Base-by-base conservation (phyloP, 2,329 filamentous ascomycete species). In the Fusarium devonianum region DNA sequence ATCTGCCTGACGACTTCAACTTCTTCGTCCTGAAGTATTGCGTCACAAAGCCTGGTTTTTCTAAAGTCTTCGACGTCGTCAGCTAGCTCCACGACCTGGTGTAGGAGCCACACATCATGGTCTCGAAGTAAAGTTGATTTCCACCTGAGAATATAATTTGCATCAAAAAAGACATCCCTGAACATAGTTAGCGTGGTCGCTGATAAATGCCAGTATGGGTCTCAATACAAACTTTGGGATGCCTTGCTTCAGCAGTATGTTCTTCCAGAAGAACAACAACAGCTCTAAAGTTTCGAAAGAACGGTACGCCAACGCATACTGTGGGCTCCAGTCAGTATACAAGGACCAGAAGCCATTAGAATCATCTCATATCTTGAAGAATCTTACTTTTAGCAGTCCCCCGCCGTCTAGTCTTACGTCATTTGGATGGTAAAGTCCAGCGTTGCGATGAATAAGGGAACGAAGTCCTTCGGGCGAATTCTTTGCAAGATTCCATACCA, bases 161-260 rank as follows among this genome's bases (percentile, higher is more conserved):
- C 10, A n/a, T n/a, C n/a, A n/a, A n/a, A n/a, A n/a, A n/a, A n/a
- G n/a, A n/a, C n/a, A n/a, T n/a, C n/a, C 8, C 14, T 12, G 6
- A 14, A 16, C 18, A 22, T 18, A 28, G 13, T 33, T 7, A 12
- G 19, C 4, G 5, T 14, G 26, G n/a, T n/a, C n/a, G n/a, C n/a
- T n/a, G n/a, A n/a, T n/a, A n/a, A n/a, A n/a, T n/a, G n/a, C n/a
- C n/a, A n/a, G n/a, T n/a, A n/a, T n/a, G n/a, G n/a, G n/a, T n/a
- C n/a, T n/a, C 17, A 9, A 22, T 12, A 7, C 19, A 11, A 5
- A 51, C 48, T 37, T 11, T 10, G 41, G 12, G 6, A 46, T 19
- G 7, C 37, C 32, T 14, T 46, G 21, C 12, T 37, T 51, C 2
- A 25, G 30, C 2, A 51, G 16, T 13, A 51, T 5, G 8, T 34